Evolutionary conservation across 2,329 filamentous ascomycete genomes (phyloP).

Genomic region (Xylaria sp.): DNA sequence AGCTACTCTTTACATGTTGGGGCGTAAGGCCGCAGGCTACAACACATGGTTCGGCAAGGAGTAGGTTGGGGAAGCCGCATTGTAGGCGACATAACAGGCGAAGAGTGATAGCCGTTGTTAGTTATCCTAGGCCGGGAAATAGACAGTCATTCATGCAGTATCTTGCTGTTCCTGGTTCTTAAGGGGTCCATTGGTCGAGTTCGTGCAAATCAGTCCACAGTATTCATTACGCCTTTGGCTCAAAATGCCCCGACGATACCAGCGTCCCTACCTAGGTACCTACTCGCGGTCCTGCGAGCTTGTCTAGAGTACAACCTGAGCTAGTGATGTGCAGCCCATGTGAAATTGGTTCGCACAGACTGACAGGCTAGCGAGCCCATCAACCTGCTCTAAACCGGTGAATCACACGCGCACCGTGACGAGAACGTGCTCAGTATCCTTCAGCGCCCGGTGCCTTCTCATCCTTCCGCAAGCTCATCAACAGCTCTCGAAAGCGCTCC

Average conservation of each 20-base stretch:
- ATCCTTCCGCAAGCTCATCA: slow-evolving; percentile 88
- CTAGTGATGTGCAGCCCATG: slow-evolving; percentile 1
- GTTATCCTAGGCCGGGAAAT: slow-evolving; percentile 26
- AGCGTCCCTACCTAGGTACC: slow-evolving; percentile 22
- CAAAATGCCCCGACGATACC: slow-evolving; percentile 20
- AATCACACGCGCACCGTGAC: slow-evolving; percentile 25
- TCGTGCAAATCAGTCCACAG: slow-evolving; percentile 23
- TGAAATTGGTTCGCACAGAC: slow-evolving; percentile 7
- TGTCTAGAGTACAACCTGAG: slow-evolving; percentile 33
- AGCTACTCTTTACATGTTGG: slow-evolving; percentile 71
- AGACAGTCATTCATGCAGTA: slow-evolving; percentile 26
- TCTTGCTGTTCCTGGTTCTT: slow-evolving; percentile 4
- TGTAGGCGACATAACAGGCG: slow-evolving; percentile 17
- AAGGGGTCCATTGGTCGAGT: slow-evolving; percentile 1
- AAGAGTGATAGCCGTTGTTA: slow-evolving; percentile 10
- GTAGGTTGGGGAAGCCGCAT: slow-evolving; percentile 38
- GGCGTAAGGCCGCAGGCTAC: slow-evolving; percentile 73
- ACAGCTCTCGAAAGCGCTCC: slow-evolving; percentile 90
- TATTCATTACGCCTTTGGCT: slow-evolving; percentile 32
- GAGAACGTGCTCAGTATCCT: slow-evolving; percentile 52
- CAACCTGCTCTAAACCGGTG: slow-evolving; percentile 8
- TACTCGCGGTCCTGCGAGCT: slow-evolving; percentile 16
- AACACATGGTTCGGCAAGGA: slow-evolving; percentile 74
- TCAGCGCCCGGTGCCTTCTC: slow-evolving; percentile 76
- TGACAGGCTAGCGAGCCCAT: slow-evolving; percentile 8